These are phyloP conservation scores for Solanum arcanum DNA, from an alignment of 257 asterid species.

Conservation along the genomic window DNA sequence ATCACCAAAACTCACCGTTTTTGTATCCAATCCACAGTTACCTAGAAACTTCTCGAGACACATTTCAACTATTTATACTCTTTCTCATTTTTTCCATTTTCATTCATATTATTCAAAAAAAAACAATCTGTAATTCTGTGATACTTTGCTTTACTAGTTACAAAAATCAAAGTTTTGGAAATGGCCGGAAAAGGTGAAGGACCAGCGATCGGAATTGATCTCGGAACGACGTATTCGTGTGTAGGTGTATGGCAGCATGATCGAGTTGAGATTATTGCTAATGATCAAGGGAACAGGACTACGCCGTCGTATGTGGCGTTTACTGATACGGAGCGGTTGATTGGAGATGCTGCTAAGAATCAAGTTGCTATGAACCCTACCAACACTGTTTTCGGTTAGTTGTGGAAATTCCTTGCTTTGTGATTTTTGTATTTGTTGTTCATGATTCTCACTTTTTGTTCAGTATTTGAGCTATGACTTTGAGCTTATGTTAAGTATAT, in stretches of 20 bases:
- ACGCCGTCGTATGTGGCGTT: constrained; percentile 36
- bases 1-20: neutral
- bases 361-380: constrained; percentile 36
- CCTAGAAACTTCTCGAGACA: constrained; percentile 13
- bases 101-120: neutral
- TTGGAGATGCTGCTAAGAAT: constrained; percentile 37
- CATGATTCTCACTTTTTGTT: neutral
- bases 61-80: neutral
- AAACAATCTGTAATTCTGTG: neutral
- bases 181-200: constrained; percentile 30
- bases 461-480: neutral
- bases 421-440: neutral
- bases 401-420: neutral
- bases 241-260: constrained; percentile 33
- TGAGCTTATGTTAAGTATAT: neutral
- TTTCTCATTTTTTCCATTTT: neutral
- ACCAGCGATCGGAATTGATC: constrained; percentile 26
- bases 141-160: neutral
- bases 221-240: constrained; percentile 28
- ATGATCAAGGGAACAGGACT: constrained; percentile 30
- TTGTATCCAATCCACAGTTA: neutral
- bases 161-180: too few species aligned
- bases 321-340: constrained; percentile 26
- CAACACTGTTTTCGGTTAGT: constrained; percentile 34
- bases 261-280: constrained; percentile 24